Evolutionary conservation across 2,329 filamentous ascomycete genomes (phyloP).

Genomic region (Alternaria consortialis): DNA sequence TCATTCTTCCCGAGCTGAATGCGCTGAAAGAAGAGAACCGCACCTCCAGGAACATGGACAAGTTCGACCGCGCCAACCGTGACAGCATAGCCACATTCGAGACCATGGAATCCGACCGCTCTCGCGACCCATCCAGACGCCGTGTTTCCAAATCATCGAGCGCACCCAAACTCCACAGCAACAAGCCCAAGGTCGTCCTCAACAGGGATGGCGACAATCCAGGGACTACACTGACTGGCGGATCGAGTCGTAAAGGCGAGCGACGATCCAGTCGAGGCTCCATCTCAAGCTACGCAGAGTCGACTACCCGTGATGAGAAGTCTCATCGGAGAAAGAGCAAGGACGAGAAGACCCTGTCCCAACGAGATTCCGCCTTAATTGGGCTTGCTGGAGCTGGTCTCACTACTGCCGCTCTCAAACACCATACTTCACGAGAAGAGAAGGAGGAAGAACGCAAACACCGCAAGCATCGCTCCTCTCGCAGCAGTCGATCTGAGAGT

Average conservation of each 20-base stretch:
- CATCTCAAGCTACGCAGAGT: slow-evolving; percentile 53
- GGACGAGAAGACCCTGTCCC: slow-evolving; percentile 52
- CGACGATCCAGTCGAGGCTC: slow-evolving; percentile 64
- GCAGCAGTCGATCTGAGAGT: slow-evolving; percentile 61
- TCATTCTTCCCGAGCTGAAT: slow-evolving; percentile 91
- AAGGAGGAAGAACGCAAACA: slow-evolving; percentile 55
- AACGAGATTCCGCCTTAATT: slow-evolving; percentile 65
- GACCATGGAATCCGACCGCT: slow-evolving; percentile 65
- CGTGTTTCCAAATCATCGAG: slow-evolving; percentile 69
- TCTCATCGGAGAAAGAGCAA: slow-evolving; percentile 61
- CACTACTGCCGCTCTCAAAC: slow-evolving; percentile 69
- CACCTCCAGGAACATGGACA: slow-evolving; percentile 73
- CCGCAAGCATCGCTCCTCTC: slow-evolving; percentile 58
- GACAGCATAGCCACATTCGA: slow-evolving; percentile 58
- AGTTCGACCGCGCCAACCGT: slow-evolving; percentile 68
- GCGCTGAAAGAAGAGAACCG: slow-evolving; percentile 91
- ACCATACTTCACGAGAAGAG: slow-evolving; percentile 69
- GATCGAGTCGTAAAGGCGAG: slow-evolving; percentile 61
- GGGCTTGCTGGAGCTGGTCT: slow-evolving; percentile 64
- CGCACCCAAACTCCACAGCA: slow-evolving; percentile 64
- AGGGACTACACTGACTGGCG: slow-evolving; percentile 64
- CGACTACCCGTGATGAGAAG: slow-evolving; percentile 56
- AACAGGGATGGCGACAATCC: slow-evolving; percentile 67
- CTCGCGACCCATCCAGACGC: slow-evolving; percentile 57
- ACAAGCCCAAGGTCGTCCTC: slow-evolving; percentile 68